These are phyloP conservation scores for Globisporangium acanthophoron DNA, from an alignment of 352 stramenopile genomes.

Conservation along the genomic window DNA sequence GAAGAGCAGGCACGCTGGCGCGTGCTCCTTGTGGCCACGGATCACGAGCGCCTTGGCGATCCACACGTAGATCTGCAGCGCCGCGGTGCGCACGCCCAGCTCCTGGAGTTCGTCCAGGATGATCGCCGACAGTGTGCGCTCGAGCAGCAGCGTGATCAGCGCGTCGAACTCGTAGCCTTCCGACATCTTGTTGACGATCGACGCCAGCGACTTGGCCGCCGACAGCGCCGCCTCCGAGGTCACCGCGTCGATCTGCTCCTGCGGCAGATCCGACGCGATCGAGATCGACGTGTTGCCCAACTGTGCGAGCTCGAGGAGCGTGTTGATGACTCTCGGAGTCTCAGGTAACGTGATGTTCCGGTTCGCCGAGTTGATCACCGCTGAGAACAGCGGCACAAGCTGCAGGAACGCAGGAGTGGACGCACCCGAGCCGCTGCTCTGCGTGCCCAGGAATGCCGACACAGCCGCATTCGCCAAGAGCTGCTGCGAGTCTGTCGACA, in stretches of 20 bases:
- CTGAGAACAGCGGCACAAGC: constrained; percentile 68
- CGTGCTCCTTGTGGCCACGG: constrained; percentile 62
- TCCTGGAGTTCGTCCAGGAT: constrained; percentile 37
- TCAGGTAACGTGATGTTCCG: constrained; percentile 52
- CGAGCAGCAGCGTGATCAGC: constrained; percentile 62
- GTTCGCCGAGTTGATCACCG: constrained; percentile 74
- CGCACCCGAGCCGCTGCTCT: constrained; percentile 24
- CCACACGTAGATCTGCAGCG: constrained; percentile 82
- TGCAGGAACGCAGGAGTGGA: constrained; percentile 34
- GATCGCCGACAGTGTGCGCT: constrained; percentile 54
- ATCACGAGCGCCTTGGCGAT: constrained; percentile 81
- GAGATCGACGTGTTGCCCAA: constrained; percentile 9
- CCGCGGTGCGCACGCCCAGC: constrained; percentile 41
- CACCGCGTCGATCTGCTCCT: constrained; percentile 10
- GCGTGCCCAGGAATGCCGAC: constrained; percentile 46
- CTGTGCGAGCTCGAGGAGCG: constrained; percentile 71
- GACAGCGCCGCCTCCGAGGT: constrained; percentile 51
- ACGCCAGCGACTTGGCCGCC: constrained; percentile 68
- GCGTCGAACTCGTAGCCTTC: constrained; percentile 76
- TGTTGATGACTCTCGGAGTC: constrained; percentile 67
- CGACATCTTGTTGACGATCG: constrained; percentile 86
- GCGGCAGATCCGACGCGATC: not conserved
- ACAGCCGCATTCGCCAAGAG: constrained; percentile 52
- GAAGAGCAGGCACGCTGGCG: constrained; percentile 63
- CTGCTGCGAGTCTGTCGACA: constrained; percentile 55